phyloP scores from a whole-genome alignment of 1,284 basidiomycete species.

The Boletellus sp. region DNA sequence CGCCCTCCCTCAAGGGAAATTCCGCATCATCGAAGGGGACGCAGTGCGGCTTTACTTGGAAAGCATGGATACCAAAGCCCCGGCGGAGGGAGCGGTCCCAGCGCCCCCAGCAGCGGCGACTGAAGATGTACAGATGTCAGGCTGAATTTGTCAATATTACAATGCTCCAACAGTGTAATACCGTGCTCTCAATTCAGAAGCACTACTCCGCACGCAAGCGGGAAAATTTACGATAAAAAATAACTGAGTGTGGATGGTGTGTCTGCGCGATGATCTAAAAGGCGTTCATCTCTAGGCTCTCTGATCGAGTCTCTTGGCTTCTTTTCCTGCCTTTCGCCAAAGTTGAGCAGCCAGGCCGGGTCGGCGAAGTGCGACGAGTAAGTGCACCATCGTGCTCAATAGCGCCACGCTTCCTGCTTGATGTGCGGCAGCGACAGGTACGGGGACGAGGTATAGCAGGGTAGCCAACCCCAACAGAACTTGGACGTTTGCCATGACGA shows the following conservation, averaged over 20 bases:
- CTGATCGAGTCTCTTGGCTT: conserved; percentile 15
- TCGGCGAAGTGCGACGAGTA: conserved; percentile 69
- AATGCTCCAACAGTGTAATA: conserved; percentile 12
- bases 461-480: conserved; percentile 90
- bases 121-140: conserved; percentile 80
- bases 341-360: conserved; percentile 67
- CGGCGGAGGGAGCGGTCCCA: conserved; percentile 36
- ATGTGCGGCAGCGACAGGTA: conserved; percentile 88
- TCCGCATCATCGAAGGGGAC: conserved; percentile 81
- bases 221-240: conserved; percentile 8
- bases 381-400: conserved; percentile 80
- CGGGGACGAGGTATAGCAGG: conserved; percentile 90
- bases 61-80: conserved; percentile 66
- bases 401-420: conserved; percentile 92
- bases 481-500: conserved; percentile 84
- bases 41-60: conserved; percentile 67
- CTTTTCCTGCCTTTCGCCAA: conserved; percentile 46
- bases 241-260: conserved; percentile 26
- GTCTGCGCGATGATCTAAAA: conserved; percentile 10
- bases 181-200: conserved; percentile 6
- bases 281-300: not conserved
- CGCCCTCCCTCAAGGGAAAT: conserved; percentile 50
- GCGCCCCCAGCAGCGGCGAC: conserved; percentile 33
- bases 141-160: conserved; percentile 38
- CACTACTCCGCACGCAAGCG: not conserved